Conservation (phyloP, 2,329 filamentous ascomycete genomes). For the Botrytis galanthina region DNA sequence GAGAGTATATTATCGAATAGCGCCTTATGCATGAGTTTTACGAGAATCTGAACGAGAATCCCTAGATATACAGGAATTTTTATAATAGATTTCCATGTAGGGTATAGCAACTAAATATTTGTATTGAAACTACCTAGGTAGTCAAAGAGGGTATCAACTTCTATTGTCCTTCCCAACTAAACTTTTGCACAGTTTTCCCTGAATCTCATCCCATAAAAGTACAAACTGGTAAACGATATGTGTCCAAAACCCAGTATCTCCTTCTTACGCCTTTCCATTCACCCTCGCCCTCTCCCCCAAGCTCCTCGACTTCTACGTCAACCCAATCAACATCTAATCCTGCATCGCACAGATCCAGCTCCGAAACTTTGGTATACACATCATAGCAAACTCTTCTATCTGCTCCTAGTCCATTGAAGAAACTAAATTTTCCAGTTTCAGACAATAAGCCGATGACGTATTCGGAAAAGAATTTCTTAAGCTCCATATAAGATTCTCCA, state of each 20-base stretch:
- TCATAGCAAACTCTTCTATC: constrained; percentile 93
- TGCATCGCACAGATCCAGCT: constrained; percentile 86
- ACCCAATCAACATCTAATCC: constrained; percentile 89
- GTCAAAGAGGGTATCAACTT: neutral
- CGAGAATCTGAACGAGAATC: neutral
- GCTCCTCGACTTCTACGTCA: constrained; percentile 62
- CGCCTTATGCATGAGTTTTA: neutral
- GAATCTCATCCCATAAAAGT: constrained; percentile 55
- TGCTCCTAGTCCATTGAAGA: constrained; percentile 88
- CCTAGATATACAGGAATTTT: neutral
- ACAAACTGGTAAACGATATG: constrained; percentile 72
- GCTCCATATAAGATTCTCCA: constrained; percentile 84
- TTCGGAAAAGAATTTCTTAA: constrained; percentile 85
- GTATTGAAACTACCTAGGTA: neutral
- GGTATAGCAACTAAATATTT: neutral
- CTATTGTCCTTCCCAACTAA: neutral
- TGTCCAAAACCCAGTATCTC: constrained; percentile 84
- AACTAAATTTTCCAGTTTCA: constrained; percentile 72
- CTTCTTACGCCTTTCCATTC: constrained; percentile 88
- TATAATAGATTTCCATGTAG: neutral
- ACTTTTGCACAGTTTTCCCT: neutral
- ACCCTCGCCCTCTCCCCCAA: constrained; percentile 64
- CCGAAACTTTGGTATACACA: constrained; percentile 88
- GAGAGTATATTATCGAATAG: accelerated
- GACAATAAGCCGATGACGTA: constrained; percentile 78